A percentile compares a stretch with the other conserved stretches of the same genome.
Conservation (phyloP, 225 moss, liverwort and hornwort genomes). For the Antitrichia curtipendula region DNA sequence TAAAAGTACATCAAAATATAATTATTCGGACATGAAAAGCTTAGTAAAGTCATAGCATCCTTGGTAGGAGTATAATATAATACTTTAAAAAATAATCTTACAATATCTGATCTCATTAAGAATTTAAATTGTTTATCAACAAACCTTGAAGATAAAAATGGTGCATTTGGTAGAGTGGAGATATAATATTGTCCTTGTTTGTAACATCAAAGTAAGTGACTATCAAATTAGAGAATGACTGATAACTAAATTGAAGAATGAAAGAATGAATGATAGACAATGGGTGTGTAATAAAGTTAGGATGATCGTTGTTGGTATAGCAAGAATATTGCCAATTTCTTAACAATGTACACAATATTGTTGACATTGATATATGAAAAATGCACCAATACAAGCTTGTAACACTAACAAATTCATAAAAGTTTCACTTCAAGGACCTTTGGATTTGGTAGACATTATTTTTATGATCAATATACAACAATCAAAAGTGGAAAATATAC, state of each 20-base stretch:
- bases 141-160: background rate
- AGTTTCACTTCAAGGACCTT: background rate
- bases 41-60: background rate
- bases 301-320: accelerated
- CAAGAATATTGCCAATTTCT: background rate
- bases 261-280: accelerated
- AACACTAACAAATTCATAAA: background rate
- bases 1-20: background rate
- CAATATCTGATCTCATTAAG: background rate
- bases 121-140: background rate
- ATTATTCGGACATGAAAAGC: background rate
- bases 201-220: background rate
- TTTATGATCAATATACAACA: background rate
- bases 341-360: background rate
- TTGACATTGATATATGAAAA: accelerated
- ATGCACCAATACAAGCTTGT: accelerated
- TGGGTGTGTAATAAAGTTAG: background rate
- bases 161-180: background rate
- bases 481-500: background rate
- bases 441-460: background rate
- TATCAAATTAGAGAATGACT: background rate
- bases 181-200: background rate
- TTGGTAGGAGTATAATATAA: background rate
- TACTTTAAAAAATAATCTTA: too few relatives aligned
- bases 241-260: too few relatives aligned